Evolutionary conservation across 208 protist genomes (phyloP).

Genomic region (Porcisia hertigi): DNA sequence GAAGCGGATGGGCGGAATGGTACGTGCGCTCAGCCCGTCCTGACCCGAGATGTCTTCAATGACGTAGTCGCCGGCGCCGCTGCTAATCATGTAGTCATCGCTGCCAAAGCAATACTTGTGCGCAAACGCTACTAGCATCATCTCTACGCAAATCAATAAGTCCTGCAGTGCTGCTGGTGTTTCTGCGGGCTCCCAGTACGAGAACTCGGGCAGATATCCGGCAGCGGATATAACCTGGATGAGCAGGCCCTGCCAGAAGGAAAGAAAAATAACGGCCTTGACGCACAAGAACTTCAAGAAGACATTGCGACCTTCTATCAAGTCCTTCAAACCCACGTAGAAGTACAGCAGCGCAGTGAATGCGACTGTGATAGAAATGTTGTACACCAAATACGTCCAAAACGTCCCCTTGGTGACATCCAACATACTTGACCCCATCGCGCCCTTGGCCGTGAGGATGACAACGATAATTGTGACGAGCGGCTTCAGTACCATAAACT

Average conservation of each 20-base stretch:
- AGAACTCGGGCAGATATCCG: slow-evolving; percentile 64
- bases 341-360: slow-evolving; percentile 93
- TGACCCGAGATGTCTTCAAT: slow-evolving; percentile 35
- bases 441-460: slow-evolving; percentile 69
- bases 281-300: slow-evolving; percentile 93
- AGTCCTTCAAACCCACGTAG: slow-evolving; percentile 84
- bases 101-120: slow-evolving; percentile 92
- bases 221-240: slow-evolving; percentile 81
- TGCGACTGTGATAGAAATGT: slow-evolving; percentile 92
- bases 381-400: slow-evolving; percentile 91
- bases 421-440: slow-evolving; percentile 71
- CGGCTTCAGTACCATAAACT: slow-evolving; percentile 93
- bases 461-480: slow-evolving; percentile 81
- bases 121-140: slow-evolving; percentile 91
- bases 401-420: slow-evolving; percentile 86
- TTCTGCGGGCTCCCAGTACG: slow-evolving; percentile 77
- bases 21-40: slow-evolving; percentile 32
- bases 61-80: slow-evolving; percentile 19
- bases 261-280: slow-evolving; percentile 92
- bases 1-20: slow-evolving; percentile 74
- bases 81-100: slow-evolving; percentile 65
- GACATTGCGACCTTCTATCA: slow-evolving; percentile 89
- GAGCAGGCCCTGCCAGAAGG: slow-evolving; percentile 92
- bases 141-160: slow-evolving; percentile 91
- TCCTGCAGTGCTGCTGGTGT: slow-evolving; percentile 79